Percentiles rank a stretch among this genome's conserved stretches.
Evolutionary conservation across 805 yeast genomes (phyloP).

Genomic region (Teunomyces barrocoloradensis): DNA sequence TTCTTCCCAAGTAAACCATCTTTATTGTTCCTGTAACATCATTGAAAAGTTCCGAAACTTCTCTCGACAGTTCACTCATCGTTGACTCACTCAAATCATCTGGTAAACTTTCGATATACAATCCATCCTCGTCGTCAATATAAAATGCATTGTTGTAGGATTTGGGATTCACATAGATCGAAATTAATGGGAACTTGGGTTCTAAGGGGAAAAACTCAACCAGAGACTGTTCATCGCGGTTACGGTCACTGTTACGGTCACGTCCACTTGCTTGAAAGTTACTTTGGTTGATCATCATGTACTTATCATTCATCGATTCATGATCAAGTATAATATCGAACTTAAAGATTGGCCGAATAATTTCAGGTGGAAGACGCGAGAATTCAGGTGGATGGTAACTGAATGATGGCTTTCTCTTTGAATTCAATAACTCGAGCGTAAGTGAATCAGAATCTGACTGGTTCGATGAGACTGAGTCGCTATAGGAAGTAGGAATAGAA

Average conservation of each 20-base stretch:
- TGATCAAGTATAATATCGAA: conserved; percentile 47
- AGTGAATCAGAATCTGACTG: conserved; percentile 29
- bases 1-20: conserved; percentile 40
- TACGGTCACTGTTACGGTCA: neutral
- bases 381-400: conserved; percentile 26
- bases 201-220: conserved; percentile 16
- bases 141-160: conserved; percentile 20
- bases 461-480: conserved; percentile 34
- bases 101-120: conserved; percentile 11
- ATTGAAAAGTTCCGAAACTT: neutral
- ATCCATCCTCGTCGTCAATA: conserved; percentile 29
- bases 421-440: conserved; percentile 2
- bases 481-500: conserved; percentile 35
- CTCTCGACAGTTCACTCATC: neutral
- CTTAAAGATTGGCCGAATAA: conserved; percentile 43
- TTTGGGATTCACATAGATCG: conserved; percentile 33
- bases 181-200: conserved; percentile 29
- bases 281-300: conserved; percentile 14
- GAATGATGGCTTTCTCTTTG: conserved; percentile 15
- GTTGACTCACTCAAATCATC: neutral
- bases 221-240: neutral
- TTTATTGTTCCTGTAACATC: conserved; percentile 11
- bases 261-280: conserved; percentile 2
- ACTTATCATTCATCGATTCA: conserved; percentile 36
- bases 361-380: conserved; percentile 41